Base-by-base conservation (phyloP, 1,284 basidiomycete species). In the Apiotrichum mycotoxinovorans region DNA sequence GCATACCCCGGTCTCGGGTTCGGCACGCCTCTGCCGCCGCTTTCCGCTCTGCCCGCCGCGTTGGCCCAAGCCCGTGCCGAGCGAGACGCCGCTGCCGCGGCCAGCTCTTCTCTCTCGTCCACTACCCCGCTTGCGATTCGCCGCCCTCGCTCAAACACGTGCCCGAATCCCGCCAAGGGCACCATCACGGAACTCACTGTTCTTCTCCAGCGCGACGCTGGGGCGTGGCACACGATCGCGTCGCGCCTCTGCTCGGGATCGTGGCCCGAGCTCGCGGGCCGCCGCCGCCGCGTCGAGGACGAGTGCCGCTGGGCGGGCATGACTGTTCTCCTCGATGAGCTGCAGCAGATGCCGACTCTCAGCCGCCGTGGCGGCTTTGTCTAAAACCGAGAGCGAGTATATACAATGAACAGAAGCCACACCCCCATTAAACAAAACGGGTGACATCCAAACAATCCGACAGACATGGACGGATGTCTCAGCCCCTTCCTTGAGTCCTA, bases 271-370 rank as follows among this genome's bases (percentile, higher is more conserved):
- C 57, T 62, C 20, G 60, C 58, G 26, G 57, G 51, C 23, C 23
- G 40, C 18, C 48, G 60, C 20, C 52, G 51, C 11, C 54, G 64
- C 26, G 59, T 69, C 17, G 58, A 61, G 30, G 61, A 64, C 35
- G 67, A 69, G 55, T 56, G 64, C 25, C 51, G 41, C 35, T 67
- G 66, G 67, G 53, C 64, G 3, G 67, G 60, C 14, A 66, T 68
- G 67, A 43, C 35, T 0, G 42, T 30, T 4, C 56, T 66, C 8
- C 50, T 51, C 33, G 56, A 51, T 15, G 65, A 68, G 50, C 43
- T 68, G 18, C 23, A 22, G 23, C 34, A 23, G 25, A 52, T 52
- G 33, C 51, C 42, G 20, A 43, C 42, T 4, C 42, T 38, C 17
- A 42, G 42, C 34, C 30, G 34, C 33, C 51, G 51, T 18, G 51